phyloP scores from a whole-genome alignment of 2,329 filamentous ascomycete species.

The Alternaria gaisen region DNA sequence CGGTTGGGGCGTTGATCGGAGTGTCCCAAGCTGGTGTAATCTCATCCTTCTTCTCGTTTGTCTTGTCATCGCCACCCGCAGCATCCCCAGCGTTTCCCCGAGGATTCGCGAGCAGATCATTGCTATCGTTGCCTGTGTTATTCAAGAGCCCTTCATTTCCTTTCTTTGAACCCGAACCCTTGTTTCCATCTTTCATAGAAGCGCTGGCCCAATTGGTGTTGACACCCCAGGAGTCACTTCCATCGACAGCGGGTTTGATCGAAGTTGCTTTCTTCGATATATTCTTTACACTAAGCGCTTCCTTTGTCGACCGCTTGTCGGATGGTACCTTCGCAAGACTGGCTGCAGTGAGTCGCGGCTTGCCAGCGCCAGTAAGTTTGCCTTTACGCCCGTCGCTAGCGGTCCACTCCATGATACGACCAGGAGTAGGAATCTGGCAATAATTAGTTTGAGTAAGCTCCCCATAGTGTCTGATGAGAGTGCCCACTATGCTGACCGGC shows the following conservation, averaged over 20 bases:
- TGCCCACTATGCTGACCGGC: conserved; percentile 27
- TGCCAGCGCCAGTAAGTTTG: conserved; percentile 28
- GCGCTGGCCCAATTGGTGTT: not conserved
- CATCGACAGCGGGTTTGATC: not conserved
- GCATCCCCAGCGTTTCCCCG: not conserved
- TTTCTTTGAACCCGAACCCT: conserved; percentile 9
- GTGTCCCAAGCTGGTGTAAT: not conserved
- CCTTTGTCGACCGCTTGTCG: conserved; percentile 11
- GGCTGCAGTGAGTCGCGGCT: conserved; percentile 23
- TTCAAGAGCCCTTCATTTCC: not conserved
- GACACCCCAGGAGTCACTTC: not conserved
- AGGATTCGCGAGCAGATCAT: not conserved
- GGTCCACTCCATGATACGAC: conserved; percentile 42
- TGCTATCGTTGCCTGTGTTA: not conserved
- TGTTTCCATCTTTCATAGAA: not conserved
- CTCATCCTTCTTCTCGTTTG: not conserved
- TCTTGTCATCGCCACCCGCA: conserved; percentile 1
- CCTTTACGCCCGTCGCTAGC: conserved; percentile 48
- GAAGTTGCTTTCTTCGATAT: conserved; percentile 8
- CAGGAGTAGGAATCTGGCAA: conserved; percentile 29
- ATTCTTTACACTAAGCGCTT: not conserved
- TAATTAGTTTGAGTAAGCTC: not conserved
- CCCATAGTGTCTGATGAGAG: not conserved
- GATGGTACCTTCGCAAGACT: conserved; percentile 25
- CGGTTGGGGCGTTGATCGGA: not conserved